Percentiles rank a stretch among this genome's conserved stretches.
These are phyloP conservation scores for Aspergillus udagawae DNA, from an alignment of 2,329 filamentous ascomycete species.

Conservation along the genomic window DNA sequence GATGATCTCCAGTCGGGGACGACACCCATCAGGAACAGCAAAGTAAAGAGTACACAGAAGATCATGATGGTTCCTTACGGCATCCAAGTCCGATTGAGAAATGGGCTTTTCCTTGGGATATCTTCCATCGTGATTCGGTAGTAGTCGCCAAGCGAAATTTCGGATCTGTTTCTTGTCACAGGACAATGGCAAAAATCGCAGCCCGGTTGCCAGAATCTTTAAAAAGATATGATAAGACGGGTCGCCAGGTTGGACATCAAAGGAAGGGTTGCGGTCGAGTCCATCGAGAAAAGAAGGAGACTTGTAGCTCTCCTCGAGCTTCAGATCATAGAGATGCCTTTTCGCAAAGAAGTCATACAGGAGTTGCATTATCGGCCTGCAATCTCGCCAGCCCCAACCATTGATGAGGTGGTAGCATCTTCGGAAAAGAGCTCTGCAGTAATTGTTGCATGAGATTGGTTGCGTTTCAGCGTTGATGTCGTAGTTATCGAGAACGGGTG, in stretches of 20 bases:
- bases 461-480: conserved; percentile 36
- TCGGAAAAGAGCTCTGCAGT: conserved; percentile 49
- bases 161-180: conserved; percentile 53
- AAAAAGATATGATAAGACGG: conserved; percentile 57
- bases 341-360: conserved; percentile 59
- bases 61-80: conserved; percentile 60
- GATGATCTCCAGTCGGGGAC: conserved; percentile 51
- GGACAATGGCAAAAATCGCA: conserved; percentile 44
- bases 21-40: conserved; percentile 49
- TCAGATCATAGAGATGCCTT: conserved; percentile 49
- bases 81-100: conserved; percentile 51
- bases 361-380: conserved; percentile 50
- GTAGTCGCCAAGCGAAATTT: conserved; percentile 54
- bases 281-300: conserved; percentile 54
- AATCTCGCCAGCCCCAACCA: conserved; percentile 55
- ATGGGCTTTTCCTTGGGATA: conserved; percentile 57
- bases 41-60: conserved; percentile 58
- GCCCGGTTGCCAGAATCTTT: conserved; percentile 51
- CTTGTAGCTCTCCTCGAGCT: conserved; percentile 48
- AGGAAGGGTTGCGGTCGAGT: conserved; percentile 40
- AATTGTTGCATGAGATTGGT: conserved; percentile 50
- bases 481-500: conserved; percentile 47
- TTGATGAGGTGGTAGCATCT: conserved; percentile 53
- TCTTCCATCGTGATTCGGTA: conserved; percentile 58
- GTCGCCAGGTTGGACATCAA: conserved; percentile 48